These are phyloP conservation scores for Talaromyces amestolkiae DNA, from an alignment of 2,329 filamentous ascomycete species.

Conservation along the genomic window DNA sequence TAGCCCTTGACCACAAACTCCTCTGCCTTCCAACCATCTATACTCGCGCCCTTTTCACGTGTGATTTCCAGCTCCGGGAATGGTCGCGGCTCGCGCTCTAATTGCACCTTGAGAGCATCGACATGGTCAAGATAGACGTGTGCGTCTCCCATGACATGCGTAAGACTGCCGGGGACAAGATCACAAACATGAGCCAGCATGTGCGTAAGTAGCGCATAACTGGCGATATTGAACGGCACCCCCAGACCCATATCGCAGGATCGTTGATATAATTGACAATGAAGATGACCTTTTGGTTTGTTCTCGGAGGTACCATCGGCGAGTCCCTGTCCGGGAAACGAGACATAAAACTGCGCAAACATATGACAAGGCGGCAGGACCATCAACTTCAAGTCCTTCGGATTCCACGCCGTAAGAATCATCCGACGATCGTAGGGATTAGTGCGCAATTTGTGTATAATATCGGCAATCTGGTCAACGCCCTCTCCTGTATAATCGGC, in stretches of 20 bases:
- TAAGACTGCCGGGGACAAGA: conserved; percentile 79
- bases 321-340: conserved; percentile 55
- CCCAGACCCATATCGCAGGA: conserved; percentile 96
- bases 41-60: conserved; percentile 65
- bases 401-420: conserved; percentile 93
- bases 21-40: conserved; percentile 86
- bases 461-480: conserved; percentile 86
- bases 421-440: conserved; percentile 88
- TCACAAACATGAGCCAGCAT: conserved; percentile 89
- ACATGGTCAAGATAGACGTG: conserved; percentile 94
- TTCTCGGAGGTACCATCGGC: conserved; percentile 30
- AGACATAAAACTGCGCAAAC: conserved; percentile 96
- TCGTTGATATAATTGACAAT: conserved; percentile 89
- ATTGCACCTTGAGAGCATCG: conserved; percentile 77
- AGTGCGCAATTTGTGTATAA: conserved; percentile 79
- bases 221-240: conserved; percentile 96
- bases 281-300: conserved; percentile 65
- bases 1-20: conserved; percentile 89
- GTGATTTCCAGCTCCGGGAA: conserved; percentile 78
- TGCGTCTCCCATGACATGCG: conserved; percentile 97
- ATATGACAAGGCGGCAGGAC: conserved; percentile 93
- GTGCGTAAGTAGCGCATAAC: conserved; percentile 88
- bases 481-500: conserved; percentile 84
- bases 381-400: conserved; percentile 80
- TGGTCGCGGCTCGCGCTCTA: conserved; percentile 72